Percentiles rank a stretch among this genome's conserved stretches.
phyloP scores from a whole-genome alignment of 768 basidiomycete species.

The Gymnopilus dilepis region DNA sequence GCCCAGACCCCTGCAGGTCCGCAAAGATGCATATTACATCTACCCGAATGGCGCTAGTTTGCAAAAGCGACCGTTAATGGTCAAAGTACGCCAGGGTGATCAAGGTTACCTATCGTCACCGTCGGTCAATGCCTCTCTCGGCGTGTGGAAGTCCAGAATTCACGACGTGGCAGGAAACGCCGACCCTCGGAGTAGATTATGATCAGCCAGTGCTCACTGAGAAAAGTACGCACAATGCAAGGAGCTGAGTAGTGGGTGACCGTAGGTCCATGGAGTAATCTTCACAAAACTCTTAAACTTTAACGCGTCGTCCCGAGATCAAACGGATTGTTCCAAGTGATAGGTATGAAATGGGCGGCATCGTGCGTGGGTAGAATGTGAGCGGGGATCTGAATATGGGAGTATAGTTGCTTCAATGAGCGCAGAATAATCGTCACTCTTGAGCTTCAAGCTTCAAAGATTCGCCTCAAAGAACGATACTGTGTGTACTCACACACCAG shows the following conservation, averaged over 20 bases:
- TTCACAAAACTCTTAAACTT: background rate
- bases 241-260: background rate
- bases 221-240: background rate
- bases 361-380: too few relatives aligned
- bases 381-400: too few relatives aligned
- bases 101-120: too few relatives aligned
- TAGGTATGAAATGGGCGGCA: too few relatives aligned
- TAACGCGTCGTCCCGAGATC: background rate
- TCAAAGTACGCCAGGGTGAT: too few relatives aligned
- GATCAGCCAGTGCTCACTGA: background rate
- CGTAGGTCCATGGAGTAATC: slow-evolving; percentile 1
- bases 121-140: background rate
- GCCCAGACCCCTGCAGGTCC: background rate
- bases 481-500: too few relatives aligned
- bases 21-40: slow-evolving; percentile 12
- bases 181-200: background rate
- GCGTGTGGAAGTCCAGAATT: background rate
- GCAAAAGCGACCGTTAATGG: background rate
- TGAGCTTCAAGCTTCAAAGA: too few relatives aligned
- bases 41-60: slow-evolving; percentile 22
- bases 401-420: too few relatives aligned
- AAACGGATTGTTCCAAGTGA: too few relatives aligned
- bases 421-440: too few relatives aligned
- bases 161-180: background rate
- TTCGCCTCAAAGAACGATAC: too few relatives aligned